phyloP scores from a whole-genome alignment of 805 yeast genomes.

The Candida endomychidarum region DNA sequence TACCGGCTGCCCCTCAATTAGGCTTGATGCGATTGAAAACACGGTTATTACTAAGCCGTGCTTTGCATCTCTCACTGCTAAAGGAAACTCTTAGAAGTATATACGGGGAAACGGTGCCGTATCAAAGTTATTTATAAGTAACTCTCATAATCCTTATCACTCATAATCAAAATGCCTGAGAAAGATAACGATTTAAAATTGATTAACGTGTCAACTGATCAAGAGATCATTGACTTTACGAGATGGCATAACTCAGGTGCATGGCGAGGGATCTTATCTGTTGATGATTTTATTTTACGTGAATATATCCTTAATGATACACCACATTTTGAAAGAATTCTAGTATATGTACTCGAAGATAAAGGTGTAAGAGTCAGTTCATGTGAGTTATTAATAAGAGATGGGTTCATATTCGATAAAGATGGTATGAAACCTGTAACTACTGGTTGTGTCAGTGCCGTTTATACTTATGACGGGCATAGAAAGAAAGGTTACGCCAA shows the following conservation, averaged over 20 bases:
- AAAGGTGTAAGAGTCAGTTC: slow-evolving; percentile 19
- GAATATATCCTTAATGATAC: slow-evolving; percentile 30
- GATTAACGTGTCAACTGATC: slow-evolving; percentile 17
- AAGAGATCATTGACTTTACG: slow-evolving; percentile 27
- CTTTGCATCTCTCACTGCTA: no score
- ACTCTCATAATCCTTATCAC: no score
- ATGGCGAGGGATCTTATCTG: slow-evolving; percentile 37
- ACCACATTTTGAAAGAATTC: slow-evolving; percentile 4
- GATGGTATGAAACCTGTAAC: slow-evolving; percentile 6
- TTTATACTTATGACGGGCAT: slow-evolving; percentile 34
- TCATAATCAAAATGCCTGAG: neutral
- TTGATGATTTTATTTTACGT: slow-evolving; percentile 33
- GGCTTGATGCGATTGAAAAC: no score
- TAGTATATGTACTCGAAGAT: slow-evolving; percentile 26
- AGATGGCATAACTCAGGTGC: slow-evolving; percentile 33
- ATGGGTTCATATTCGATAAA: slow-evolving; percentile 24
- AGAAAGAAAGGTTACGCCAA: slow-evolving; percentile 39
- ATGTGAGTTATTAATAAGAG: slow-evolving; percentile 37
- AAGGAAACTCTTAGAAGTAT: neutral
- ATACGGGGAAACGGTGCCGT: no score
- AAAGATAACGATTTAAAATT: neutral
- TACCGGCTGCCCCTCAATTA: no score
- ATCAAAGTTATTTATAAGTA: neutral
- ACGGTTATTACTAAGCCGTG: no score
- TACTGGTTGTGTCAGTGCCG: slow-evolving; percentile 44